Evolutionary conservation across 139 green algal species (phyloP).

Genomic region (Klebsormidium nitens): DNA sequence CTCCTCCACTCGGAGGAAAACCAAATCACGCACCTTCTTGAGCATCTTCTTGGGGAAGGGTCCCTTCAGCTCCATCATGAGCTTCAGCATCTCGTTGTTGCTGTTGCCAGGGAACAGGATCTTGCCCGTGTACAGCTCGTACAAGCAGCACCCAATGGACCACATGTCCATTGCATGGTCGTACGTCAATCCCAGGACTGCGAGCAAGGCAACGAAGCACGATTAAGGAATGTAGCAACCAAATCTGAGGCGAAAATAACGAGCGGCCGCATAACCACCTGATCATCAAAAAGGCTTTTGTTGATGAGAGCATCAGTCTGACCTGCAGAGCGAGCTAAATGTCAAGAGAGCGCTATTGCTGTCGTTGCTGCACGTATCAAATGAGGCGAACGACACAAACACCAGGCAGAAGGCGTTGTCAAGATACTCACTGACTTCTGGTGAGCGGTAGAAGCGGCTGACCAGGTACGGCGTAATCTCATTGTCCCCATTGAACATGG

Average conservation of each 20-base stretch:
- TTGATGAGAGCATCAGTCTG: too few species aligned
- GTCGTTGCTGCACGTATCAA: too few species aligned
- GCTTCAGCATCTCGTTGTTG: slow-evolving; percentile 99
- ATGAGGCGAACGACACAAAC: too few species aligned
- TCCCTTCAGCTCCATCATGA: slow-evolving; percentile 95
- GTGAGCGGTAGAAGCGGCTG: slow-evolving; percentile 91
- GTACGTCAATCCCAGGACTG: slow-evolving; percentile 87
- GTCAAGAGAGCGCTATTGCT: too few species aligned
- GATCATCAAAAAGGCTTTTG: too few species aligned
- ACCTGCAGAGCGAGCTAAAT: too few species aligned
- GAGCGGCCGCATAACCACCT: too few species aligned
- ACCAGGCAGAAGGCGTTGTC: too few species aligned
- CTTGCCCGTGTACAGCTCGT: slow-evolving; percentile 94
- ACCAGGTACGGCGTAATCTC: slow-evolving; percentile 96
- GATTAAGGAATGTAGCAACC: too few species aligned
- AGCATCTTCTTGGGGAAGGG: slow-evolving; percentile 93
- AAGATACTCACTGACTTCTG: slow-evolving; percentile 81
- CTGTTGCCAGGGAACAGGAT: slow-evolving; percentile 90
- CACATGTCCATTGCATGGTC: slow-evolving; percentile 94
- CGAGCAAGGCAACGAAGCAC: neutral
- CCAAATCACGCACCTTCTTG: slow-evolving; percentile 44
- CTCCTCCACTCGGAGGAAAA: slow-evolving; percentile 51
- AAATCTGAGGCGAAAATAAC: too few species aligned
- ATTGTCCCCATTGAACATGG: slow-evolving; percentile 91
- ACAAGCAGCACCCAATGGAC: slow-evolving; percentile 88